Percentiles rank a stretch among this genome's conserved stretches.
Conservation (phyloP, 805 yeast species). For the Nakazawaea siamensis region DNA sequence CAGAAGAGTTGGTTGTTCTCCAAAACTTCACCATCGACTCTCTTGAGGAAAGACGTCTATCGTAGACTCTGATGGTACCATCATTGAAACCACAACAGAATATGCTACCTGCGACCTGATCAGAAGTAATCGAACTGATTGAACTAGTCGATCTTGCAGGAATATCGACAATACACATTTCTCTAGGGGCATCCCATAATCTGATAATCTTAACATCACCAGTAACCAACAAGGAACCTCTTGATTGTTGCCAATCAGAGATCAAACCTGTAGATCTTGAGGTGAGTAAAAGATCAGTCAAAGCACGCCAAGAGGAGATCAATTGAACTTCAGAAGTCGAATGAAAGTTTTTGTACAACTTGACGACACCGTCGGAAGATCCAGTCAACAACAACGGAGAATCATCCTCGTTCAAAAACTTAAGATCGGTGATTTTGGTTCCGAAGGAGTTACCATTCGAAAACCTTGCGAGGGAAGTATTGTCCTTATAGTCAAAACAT, state of each 20-base stretch:
- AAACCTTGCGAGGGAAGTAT: slow-evolving; percentile 54
- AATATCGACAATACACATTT: slow-evolving; percentile 74
- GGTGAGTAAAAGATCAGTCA: slow-evolving; percentile 75
- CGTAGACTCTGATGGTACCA: slow-evolving; percentile 83
- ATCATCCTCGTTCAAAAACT: slow-evolving; percentile 89
- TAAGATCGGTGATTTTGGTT: slow-evolving; percentile 79
- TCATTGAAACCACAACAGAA: slow-evolving; percentile 91
- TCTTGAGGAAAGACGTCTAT: slow-evolving; percentile 75
- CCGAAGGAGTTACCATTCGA: slow-evolving; percentile 83
- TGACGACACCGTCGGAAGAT: slow-evolving; percentile 90
- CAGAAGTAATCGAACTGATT: slow-evolving; percentile 86
- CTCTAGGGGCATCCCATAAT: slow-evolving; percentile 96
- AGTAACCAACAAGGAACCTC: slow-evolving; percentile 85
- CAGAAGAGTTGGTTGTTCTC: slow-evolving; percentile 48
- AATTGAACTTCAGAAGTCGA: slow-evolving; percentile 45
- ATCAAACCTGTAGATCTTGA: slow-evolving; percentile 77
- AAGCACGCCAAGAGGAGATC: slow-evolving; percentile 87
- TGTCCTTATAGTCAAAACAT: slow-evolving; percentile 81
- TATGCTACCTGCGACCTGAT: slow-evolving; percentile 88
- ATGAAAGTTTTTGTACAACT: slow-evolving; percentile 73
- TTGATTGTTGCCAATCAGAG: slow-evolving; percentile 94
- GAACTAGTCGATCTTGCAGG: slow-evolving; percentile 88
- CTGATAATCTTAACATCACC: slow-evolving; percentile 92
- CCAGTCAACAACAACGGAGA: slow-evolving; percentile 78
- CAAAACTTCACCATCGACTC: slow-evolving; percentile 82